Evolutionary conservation across 2,329 filamentous ascomycete genomes (phyloP).

Genomic region (Penicillium oxalicum): DNA sequence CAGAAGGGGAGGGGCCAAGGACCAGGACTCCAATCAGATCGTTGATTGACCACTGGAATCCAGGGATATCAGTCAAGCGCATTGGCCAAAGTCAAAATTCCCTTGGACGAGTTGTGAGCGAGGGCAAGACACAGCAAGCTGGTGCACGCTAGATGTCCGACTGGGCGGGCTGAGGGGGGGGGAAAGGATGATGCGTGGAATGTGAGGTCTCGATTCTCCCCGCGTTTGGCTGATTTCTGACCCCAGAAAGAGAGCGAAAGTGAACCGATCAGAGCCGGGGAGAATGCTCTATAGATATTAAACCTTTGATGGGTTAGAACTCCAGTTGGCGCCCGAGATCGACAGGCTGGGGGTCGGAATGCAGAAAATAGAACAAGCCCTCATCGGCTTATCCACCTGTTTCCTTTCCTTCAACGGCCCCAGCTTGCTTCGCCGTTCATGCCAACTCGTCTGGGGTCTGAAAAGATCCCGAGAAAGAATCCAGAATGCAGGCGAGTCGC

Average conservation of each 20-base stretch:
- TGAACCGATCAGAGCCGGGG: too few relatives aligned
- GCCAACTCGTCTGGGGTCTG: too few relatives aligned
- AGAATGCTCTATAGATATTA: too few relatives aligned
- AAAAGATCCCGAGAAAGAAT: slow-evolving; percentile 8
- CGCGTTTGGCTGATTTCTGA: slow-evolving; percentile 13
- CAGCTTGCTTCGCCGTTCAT: slow-evolving; percentile 4
- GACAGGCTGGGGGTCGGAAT: too few relatives aligned
- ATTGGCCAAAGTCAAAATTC: background rate
- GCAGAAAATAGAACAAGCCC: too few relatives aligned
- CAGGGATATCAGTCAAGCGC: slow-evolving; percentile 12
- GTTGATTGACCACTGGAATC: slow-evolving; percentile 15
- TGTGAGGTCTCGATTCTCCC: slow-evolving; percentile 20
- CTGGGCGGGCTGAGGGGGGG: background rate
- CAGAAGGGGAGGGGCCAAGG: slow-evolving; percentile 11
- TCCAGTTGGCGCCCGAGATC: background rate
- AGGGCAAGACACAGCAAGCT: background rate
- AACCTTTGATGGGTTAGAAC: background rate
- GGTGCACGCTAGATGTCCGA: background rate
- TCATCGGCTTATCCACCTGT: too few relatives aligned
- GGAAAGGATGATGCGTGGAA: background rate
- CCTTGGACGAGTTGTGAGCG: background rate
- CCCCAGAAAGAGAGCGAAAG: background rate
- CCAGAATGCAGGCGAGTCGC: slow-evolving; percentile 9
- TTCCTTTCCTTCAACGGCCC: background rate
- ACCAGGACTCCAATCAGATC: slow-evolving; percentile 16